Evolutionary conservation across 2,329 filamentous ascomycete species (phyloP).

Genomic region (Trichoderma endophyticum): DNA sequence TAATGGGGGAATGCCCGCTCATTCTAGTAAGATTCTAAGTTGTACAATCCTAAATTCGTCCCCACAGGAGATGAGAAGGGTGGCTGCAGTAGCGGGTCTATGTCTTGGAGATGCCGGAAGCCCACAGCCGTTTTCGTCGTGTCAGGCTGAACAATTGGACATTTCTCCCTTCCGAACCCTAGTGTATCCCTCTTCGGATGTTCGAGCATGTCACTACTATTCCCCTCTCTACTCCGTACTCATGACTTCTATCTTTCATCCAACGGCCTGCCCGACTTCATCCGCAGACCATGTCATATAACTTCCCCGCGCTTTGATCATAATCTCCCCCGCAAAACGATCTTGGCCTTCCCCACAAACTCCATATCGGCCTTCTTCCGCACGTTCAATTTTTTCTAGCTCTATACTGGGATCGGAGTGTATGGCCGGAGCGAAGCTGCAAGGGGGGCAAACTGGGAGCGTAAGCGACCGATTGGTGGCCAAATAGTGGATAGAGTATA

Average conservation of each 20-base stretch:
- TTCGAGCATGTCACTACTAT: background rate
- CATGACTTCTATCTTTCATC: background rate
- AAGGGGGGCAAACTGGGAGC: background rate
- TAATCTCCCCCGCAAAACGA: background rate
- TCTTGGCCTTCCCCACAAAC: background rate
- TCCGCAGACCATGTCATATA: background rate
- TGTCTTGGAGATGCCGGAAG: background rate
- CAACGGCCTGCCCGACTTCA: background rate
- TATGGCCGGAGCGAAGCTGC: slow-evolving; percentile 28
- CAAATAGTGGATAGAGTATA: background rate
- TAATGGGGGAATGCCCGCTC: background rate
- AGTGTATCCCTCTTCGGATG: background rate
- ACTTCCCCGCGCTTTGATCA: background rate
- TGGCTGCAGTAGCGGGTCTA: background rate
- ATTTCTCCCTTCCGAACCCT: background rate
- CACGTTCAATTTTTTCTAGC: background rate
- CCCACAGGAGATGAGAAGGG: background rate
- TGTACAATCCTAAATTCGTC: background rate
- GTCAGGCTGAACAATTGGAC: background rate
- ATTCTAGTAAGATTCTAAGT: background rate
- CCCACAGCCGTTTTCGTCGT: background rate
- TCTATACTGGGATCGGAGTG: background rate
- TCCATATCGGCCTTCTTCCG: background rate
- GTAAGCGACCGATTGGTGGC: background rate
- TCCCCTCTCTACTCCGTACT: background rate